Evolutionary conservation across 1,284 basidiomycete genomes (phyloP), one percentile per base, ranked within the genome.

Genomic region (Microbotryum violaceum): DNA sequence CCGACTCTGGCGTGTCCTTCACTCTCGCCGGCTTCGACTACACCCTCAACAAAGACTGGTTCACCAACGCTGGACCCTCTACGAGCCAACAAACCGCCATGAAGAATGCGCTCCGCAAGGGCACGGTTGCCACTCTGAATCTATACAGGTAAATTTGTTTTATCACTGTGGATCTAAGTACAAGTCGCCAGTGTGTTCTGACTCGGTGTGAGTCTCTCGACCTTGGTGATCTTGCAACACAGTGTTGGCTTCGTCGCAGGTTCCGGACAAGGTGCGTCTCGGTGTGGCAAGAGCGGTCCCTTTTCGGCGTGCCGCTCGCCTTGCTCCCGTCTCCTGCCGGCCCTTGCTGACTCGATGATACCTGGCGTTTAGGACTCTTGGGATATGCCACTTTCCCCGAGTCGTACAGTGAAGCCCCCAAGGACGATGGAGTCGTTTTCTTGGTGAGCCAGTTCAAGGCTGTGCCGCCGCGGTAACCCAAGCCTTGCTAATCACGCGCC

Each of bases 331-430:
- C 37, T 1, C 37, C 16, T 18, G 1, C 12, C 37, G 10, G 14
- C 37, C 37, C 4, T 42, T 42, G 37, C 37, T 42, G 3, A 42
- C 37, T 42, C 6, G 12, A 42, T 42, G 37, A 42, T 5, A 10
- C 37, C 16, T 42, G 27, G 5, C 27, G 27, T 27, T 27, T 37
- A n/a, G 78, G 79, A 31, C 76, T 82, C 21, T 77, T 82, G 31
- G 80, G 80, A 23, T 83, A 81, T 63, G 72, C 80, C 6, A 80
- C 80, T 29, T 82, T 82, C 76, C 82, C 81, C 21, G 37, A 42
- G 16, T 76, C 71, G 4, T 70, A 73, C 65, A 81, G 79, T 70
- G 33, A 70, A 7, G 54, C 66, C 52, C 65, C 37, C 16, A 10
- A 21, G 12, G 54, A 56, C n/a, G 54, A 48, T 18, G 42, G 54